Base-by-base conservation (phyloP, 208 protist species). In the Leishmania arabica region DNA sequence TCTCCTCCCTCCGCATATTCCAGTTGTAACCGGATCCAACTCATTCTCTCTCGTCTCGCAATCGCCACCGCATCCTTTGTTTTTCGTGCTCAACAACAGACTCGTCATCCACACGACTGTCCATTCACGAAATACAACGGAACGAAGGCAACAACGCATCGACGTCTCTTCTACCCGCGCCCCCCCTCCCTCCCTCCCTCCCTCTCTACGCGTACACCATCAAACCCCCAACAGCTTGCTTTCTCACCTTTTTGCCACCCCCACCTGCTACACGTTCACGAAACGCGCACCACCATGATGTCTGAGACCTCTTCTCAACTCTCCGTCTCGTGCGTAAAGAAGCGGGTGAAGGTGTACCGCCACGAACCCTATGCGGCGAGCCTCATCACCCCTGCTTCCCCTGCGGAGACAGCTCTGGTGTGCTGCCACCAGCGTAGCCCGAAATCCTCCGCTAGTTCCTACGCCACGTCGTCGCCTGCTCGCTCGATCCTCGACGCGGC, bases 331-430 rank as follows among this genome's bases (percentile, higher is more conserved):
- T 51, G 31, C 66, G 7, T 9, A n/a, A 84, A 54, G 40, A 53
- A 60, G 0, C 70, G 58, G 27, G 56, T 73, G 53, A 85, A 75
- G 74, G 80, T 80, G 34, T 93, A 93, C 85, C 90, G 89, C 75
- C 90, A 95, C 77, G 84, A 93, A 62, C 92, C 92, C 34, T 95
- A 95, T 84, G 87, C 84, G 27, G 72, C 80, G 58, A 80, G 82
- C 82, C 81, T 92, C 69, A 84, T 89, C 58, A 79, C 66, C 62
- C 70, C 85, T 1, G 81, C 80, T 40, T 56, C 83, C 49, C 78
- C 75, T 37, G 78, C 73, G 1, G 81, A 85, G 37, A 78, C 80
- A 13, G 58, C 77, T 27, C 68, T 79, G 45, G 40, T 81, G 19
- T 83, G 71, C 78, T 83, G 75, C 66, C 75, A 78, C 77, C 72